Percentiles rank a stretch among this genome's conserved stretches.
These are phyloP conservation scores for Solanum pimpinellifolium DNA, from an alignment of 257 asterid species.

Conservation along the genomic window DNA sequence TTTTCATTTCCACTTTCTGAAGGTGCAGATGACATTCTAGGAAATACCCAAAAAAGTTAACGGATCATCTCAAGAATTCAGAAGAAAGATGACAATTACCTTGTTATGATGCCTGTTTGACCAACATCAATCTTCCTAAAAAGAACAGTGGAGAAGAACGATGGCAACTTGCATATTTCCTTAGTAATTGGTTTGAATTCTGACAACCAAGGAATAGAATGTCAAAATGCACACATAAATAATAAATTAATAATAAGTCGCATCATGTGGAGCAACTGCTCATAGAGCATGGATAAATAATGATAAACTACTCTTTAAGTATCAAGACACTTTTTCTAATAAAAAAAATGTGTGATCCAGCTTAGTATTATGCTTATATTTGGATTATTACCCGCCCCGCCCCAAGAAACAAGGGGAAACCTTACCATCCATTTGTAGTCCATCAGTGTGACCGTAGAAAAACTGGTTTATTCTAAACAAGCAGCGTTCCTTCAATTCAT, in stretches of 20 bases:
- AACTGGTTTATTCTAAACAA: conserved; percentile 91
- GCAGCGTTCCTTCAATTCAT: conserved; percentile 89
- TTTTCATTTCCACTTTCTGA: neutral
- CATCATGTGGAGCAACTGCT: neutral
- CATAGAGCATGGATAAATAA: neutral
- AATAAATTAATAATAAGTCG: neutral
- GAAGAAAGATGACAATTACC: conserved; percentile 28
- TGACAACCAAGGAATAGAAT: conserved; percentile 22
- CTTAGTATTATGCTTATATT: neutral
- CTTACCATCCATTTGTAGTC: conserved; percentile 84
- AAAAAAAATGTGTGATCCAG: neutral
- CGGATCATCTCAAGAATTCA: neutral
- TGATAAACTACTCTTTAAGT: neutral
- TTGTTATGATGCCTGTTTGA: conserved; percentile 63
- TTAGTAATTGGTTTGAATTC: conserved; percentile 88
- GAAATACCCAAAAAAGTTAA: neutral
- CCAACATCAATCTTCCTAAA: conserved; percentile 70
- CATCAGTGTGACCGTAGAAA: conserved; percentile 81
- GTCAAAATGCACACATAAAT: neutral
- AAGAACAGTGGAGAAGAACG: conserved; percentile 81
- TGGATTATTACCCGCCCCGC: neutral
- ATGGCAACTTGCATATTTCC: conserved; percentile 97
- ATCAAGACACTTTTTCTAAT: neutral
- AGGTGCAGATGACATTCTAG: neutral
- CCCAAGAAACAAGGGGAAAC: neutral